Evolutionary conservation across 345 rosid genomes (phyloP).

Genomic region (Conringia planisiliqua): DNA sequence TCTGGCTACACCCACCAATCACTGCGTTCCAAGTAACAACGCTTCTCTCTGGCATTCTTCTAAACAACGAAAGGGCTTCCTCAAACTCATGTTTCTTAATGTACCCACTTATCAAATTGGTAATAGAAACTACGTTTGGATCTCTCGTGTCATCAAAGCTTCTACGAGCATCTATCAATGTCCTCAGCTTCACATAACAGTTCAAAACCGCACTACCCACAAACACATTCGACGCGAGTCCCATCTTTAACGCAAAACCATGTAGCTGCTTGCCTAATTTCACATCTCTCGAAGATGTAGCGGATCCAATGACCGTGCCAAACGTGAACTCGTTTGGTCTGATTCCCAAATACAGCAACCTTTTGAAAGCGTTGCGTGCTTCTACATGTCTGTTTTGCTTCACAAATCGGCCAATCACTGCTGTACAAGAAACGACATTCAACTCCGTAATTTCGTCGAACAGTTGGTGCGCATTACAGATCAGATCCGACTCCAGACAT

Average conservation of each 20-base stretch:
- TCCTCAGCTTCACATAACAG: slow-evolving; percentile 56
- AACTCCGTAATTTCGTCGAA: slow-evolving; percentile 54
- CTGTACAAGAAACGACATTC: slow-evolving; percentile 57
- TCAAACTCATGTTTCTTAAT: slow-evolving; percentile 43
- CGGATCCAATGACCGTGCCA: slow-evolving; percentile 55
- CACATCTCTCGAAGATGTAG: slow-evolving; percentile 45
- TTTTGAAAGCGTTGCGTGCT: slow-evolving; percentile 47
- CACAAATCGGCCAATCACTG: slow-evolving; percentile 46
- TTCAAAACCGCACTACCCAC: slow-evolving; percentile 68
- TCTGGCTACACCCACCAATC: slow-evolving; percentile 74
- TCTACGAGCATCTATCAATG: slow-evolving; percentile 46
- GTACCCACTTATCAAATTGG: slow-evolving; percentile 59
- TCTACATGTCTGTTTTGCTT: slow-evolving; percentile 43
- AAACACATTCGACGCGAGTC: slow-evolving; percentile 58
- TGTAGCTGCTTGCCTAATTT: slow-evolving; percentile 59
- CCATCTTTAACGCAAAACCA: slow-evolving; percentile 53
- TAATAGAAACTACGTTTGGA: slow-evolving; percentile 71
- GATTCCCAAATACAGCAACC: slow-evolving; percentile 44
- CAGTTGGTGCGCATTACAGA: slow-evolving; percentile 30
- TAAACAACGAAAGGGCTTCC: slow-evolving; percentile 50
- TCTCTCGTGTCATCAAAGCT: slow-evolving; percentile 55
- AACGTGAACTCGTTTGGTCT: slow-evolving; percentile 77
- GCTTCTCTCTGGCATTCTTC: slow-evolving; percentile 63
- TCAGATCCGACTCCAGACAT: background rate
- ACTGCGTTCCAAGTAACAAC: slow-evolving; percentile 78